Base-by-base conservation (phyloP, 2,329 filamentous ascomycete genomes). In the Penicillium sp. region DNA sequence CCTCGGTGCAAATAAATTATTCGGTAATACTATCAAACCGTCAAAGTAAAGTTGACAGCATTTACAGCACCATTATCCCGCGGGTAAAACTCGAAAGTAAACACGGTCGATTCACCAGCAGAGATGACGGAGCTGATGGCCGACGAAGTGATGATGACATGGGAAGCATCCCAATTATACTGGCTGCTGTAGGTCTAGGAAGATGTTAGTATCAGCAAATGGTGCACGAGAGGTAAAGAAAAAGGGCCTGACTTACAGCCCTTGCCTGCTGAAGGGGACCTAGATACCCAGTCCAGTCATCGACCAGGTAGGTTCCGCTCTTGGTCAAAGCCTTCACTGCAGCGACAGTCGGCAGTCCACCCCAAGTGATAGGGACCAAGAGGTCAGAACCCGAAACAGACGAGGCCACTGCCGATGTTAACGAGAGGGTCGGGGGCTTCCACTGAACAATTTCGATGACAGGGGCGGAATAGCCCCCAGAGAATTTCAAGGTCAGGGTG, bases 31-130 rank as follows among this genome's bases (percentile, higher is more conserved):
- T n/a, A 35, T 56, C 42, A 75, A 13, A 78, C 72, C 11, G 68
- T 76, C 51, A 82, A 65, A 3, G 75, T 81, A 53, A 79, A 81
- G 47, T 80, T 78, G 7, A 77, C 72, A 0, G 67, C 67, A 66
- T 84, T 84, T 26, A 75, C 77, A 6, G 67, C 65, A 10, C 59
- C 59, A 45, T 59, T 59, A 32, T 78, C 76, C 13, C 82, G 69
- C 0, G 81, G 81, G 61, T 76, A 84, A 59, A 83, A 82, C 67
- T 84, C 82, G 56, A 83, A 77, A 0, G 74, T 81, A 51, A 84
- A 80, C 0, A 72, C 76, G 0, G 78, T 77, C 4, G 69, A 67
- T 62, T 77, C 67, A 0, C 75, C 77, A 1, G 74, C 73, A 3
- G 71, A 65, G 32, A 79, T 70, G 7, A 84, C 79, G 0, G 75